Evolutionary conservation across 2,329 filamentous ascomycete species (phyloP).

Genomic region (Aureobasidium sp.): DNA sequence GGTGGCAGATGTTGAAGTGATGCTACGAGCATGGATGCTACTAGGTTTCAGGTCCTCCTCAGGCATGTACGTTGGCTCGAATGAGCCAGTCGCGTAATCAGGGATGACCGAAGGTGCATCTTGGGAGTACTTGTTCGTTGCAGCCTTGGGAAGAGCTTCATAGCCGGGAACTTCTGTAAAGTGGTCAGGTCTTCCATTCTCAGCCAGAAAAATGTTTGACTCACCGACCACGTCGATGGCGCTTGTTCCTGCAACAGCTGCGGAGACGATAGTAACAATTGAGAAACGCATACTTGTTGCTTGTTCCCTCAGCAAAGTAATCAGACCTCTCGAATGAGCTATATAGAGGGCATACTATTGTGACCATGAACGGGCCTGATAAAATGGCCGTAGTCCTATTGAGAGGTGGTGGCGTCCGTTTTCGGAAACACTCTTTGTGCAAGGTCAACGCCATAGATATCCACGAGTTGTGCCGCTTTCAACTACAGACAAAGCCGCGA

Average conservation of each 20-base stretch:
- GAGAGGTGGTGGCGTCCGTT: background rate
- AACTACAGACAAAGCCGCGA: background rate
- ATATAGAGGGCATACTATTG: background rate
- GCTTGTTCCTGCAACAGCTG: background rate
- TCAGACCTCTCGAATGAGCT: background rate
- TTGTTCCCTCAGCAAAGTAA: background rate
- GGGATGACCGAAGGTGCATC: background rate
- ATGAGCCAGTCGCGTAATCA: background rate
- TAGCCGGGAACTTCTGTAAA: background rate
- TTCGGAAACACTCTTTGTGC: slow-evolving; percentile 12
- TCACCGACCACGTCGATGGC: background rate
- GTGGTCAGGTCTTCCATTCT: background rate
- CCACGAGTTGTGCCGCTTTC: background rate
- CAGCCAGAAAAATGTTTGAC: background rate
- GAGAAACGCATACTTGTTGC: background rate
- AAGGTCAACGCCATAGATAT: background rate
- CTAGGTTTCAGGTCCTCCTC: background rate
- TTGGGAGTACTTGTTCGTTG: background rate
- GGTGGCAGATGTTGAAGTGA: background rate
- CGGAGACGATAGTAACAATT: background rate
- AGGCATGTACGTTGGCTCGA: slow-evolving; percentile 5
- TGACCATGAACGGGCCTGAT: background rate
- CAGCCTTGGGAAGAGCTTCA: background rate
- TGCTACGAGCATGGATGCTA: background rate
- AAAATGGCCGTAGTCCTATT: background rate